A percentile compares a stretch with the other conserved stretches of the same genome.
These are phyloP conservation scores for Dalbergia oliveri DNA, from an alignment of 306 rosid species.

Conservation along the genomic window DNA sequence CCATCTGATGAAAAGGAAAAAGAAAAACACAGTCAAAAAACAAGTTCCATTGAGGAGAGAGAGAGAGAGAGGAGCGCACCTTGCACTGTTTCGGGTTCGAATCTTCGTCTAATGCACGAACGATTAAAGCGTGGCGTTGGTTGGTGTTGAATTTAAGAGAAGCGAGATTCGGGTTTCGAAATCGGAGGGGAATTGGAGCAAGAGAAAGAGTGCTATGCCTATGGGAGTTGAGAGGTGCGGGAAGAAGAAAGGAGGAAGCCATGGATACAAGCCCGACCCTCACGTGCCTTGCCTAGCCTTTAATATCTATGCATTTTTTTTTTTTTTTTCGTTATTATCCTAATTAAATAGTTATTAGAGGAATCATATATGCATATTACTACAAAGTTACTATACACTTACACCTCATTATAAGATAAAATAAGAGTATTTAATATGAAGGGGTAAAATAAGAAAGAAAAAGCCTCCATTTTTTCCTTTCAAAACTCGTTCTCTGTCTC, in stretches of 20 bases:
- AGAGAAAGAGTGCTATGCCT: background rate
- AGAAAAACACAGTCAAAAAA: background rate
- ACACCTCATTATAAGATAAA: too few relatives aligned
- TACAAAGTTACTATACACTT: too few relatives aligned
- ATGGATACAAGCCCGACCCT: constrained; percentile 31
- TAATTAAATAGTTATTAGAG: too few relatives aligned
- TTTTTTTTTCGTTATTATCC: too few relatives aligned
- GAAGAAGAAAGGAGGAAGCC: constrained; percentile 48
- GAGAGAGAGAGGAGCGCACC: constrained; percentile 44
- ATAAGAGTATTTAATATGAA: too few relatives aligned
- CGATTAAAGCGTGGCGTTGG: constrained; percentile 7
- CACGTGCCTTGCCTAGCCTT: background rate
- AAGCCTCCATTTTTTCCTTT: too few relatives aligned
- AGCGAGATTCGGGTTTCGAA: constrained; percentile 44
- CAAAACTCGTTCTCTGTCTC: too few relatives aligned
- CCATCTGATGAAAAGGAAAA: background rate
- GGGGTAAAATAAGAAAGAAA: too few relatives aligned
- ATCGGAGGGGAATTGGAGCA: constrained; percentile 29
- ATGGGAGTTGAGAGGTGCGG: constrained; percentile 20
- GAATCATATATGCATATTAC: too few relatives aligned
- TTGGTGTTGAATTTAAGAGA: constrained; percentile 24
- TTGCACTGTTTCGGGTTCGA: constrained; percentile 51
- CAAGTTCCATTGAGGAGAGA: background rate
- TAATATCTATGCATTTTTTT: too few relatives aligned
- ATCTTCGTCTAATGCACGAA: constrained; percentile 30